Percentiles rank a stretch among this genome's conserved stretches.
Conservation (phyloP, 2,329 filamentous ascomycete species). For the Paracoccidioides lutzii region DNA sequence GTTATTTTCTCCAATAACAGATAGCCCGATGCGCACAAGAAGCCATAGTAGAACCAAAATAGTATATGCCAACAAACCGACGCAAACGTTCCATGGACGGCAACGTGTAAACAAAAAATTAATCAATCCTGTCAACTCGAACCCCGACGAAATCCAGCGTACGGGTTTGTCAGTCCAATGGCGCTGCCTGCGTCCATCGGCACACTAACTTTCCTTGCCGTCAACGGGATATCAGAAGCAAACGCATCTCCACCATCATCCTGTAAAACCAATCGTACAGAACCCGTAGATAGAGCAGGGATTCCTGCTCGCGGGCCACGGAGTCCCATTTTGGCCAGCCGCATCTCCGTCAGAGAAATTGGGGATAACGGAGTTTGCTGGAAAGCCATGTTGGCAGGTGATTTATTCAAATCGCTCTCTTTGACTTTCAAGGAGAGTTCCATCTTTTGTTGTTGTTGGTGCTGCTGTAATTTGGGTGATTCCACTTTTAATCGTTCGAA, state of each 20-base stretch:
- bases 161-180: neutral
- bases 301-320: neutral
- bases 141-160: neutral
- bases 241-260: neutral
- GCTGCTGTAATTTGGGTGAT: conserved; percentile 1
- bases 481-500: conserved; percentile 7
- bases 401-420: neutral
- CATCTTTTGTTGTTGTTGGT: neutral
- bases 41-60: too few species aligned
- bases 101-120: too few species aligned
- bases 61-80: too few species aligned
- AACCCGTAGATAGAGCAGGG: neutral
- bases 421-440: conserved; percentile 2
- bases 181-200: neutral
- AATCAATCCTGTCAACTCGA: neutral
- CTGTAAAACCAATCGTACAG: neutral
- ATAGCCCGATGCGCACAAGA: too few species aligned
- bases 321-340: neutral
- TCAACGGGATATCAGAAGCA: neutral
- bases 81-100: too few species aligned
- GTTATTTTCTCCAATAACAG: too few species aligned
- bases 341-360: conserved; percentile 1
- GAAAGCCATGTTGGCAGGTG: neutral
- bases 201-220: neutral
- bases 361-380: neutral